Evolutionary conservation across 1,284 basidiomycete species (phyloP).

Genomic region (Boletus sp.): DNA sequence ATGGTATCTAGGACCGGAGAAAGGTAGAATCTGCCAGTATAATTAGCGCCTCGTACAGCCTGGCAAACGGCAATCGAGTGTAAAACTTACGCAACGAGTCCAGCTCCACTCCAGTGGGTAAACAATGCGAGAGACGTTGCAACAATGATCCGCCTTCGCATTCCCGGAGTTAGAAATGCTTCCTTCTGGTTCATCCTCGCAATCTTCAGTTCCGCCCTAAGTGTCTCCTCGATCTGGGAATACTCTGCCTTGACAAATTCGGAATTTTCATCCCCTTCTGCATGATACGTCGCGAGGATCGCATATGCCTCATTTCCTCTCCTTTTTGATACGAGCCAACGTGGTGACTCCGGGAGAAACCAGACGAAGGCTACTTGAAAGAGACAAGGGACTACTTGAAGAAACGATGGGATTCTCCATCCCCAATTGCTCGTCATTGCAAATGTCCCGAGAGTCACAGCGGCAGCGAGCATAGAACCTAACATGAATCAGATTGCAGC

Average conservation of each 20-base stretch:
- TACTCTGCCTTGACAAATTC: conserved; percentile 28
- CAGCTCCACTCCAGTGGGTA: conserved; percentile 45
- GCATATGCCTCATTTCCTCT: conserved; percentile 44
- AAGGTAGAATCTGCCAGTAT: conserved; percentile 15
- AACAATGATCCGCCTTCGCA: conserved; percentile 14
- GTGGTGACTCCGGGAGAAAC: conserved; percentile 61
- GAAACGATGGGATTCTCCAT: conserved; percentile 50
- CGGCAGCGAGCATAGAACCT: conserved; percentile 22
- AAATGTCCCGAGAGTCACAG: conserved; percentile 53
- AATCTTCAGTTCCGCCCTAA: conserved; percentile 13
- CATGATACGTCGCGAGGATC: conserved; percentile 25
- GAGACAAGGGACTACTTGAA: conserved; percentile 38
- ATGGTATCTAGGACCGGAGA: conserved; percentile 22
- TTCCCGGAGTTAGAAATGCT: not conserved
- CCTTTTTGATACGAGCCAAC: conserved; percentile 61
- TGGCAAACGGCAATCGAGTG: not conserved
- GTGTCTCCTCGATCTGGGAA: conserved; percentile 36
- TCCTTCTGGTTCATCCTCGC: conserved; percentile 1
- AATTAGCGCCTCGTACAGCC: not conserved
- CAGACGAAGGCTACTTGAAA: conserved; percentile 45
- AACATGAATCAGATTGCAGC: not conserved
- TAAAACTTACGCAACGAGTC: conserved; percentile 3
- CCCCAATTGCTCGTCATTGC: conserved; percentile 52
- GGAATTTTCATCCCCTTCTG: conserved; percentile 20
- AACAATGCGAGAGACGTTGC: conserved; percentile 44